These are phyloP conservation scores for Paramecium pentaurelia DNA, from an alignment of 73 alveolate genomes.

Conservation along the genomic window DNA sequence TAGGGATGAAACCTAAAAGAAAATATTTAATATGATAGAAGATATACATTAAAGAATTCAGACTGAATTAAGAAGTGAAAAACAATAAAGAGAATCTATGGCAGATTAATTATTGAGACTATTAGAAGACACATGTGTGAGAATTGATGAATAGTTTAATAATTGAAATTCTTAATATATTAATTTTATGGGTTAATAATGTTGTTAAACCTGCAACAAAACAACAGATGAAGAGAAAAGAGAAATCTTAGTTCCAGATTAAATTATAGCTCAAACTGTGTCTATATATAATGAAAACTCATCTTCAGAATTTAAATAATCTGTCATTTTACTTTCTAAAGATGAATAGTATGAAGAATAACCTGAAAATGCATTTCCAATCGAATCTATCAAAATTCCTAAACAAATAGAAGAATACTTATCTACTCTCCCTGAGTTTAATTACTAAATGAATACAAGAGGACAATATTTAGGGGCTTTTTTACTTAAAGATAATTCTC, in stretches of 20 bases:
- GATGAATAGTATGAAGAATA: slow-evolving; percentile 3
- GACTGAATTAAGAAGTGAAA: slow-evolving; percentile 17
- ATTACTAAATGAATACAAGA: neutral
- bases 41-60: slow-evolving; percentile 9
- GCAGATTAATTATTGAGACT: neutral
- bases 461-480: neutral
- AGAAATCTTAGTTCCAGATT: neutral
- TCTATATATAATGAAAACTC: neutral
- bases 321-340: neutral
- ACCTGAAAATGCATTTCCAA: slow-evolving; percentile 14
- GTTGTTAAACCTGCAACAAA: neutral
- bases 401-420: neutral
- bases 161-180: neutral
- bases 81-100: neutral
- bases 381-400: neutral
- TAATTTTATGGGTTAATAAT: neutral
- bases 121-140: slow-evolving; percentile 21
- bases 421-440: neutral
- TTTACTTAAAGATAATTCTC: slow-evolving; percentile 20
- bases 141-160: slow-evolving; percentile 37
- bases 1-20: slow-evolving; percentile 43
- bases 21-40: slow-evolving; percentile 38
- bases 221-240: neutral
- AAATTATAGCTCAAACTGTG: neutral
- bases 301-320: neutral